Evolutionary conservation across 352 stramenopile genomes (phyloP).

Genomic region (Pseudoperonospora humuli): DNA sequence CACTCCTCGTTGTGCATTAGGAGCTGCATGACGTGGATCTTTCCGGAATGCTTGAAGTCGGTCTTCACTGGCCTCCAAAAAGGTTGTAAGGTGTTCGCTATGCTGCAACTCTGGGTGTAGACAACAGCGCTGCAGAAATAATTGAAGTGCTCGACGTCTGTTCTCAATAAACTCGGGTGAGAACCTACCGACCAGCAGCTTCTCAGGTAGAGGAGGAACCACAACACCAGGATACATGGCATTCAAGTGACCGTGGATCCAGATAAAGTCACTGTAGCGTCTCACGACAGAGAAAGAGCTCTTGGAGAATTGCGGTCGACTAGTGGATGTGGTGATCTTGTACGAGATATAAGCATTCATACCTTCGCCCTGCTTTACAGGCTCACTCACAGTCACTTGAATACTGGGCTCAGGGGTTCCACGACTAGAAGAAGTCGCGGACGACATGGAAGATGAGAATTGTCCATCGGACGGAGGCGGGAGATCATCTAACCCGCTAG

Average conservation of each 20-base stretch:
- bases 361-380: conserved; percentile 93
- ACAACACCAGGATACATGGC: conserved; percentile 86
- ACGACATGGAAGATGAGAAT: conserved; percentile 1
- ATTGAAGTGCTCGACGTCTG: conserved; percentile 62
- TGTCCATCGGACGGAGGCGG: background rate
- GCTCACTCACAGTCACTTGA: conserved; percentile 89
- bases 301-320: conserved; percentile 75
- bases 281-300: conserved; percentile 88
- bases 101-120: conserved; percentile 80
- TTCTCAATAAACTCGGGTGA: conserved; percentile 89
- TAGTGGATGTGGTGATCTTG: conserved; percentile 85
- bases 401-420: conserved; percentile 28
- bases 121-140: conserved; percentile 76
- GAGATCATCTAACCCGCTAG: conserved; percentile 7
- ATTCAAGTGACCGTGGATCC: conserved; percentile 88
- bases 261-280: conserved; percentile 94
- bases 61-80: conserved; percentile 76
- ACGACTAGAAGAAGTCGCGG: conserved; percentile 2
- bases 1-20: conserved; percentile 36
- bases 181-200: conserved; percentile 92
- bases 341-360: conserved; percentile 98
- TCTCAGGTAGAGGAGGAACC: conserved; percentile 93
- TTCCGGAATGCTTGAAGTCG: conserved; percentile 51
- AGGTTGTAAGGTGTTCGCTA: conserved; percentile 76
- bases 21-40: conserved; percentile 50